Evolutionary conservation across 257 asterid genomes (phyloP).

Genomic region (Solanum chmielewskii): DNA sequence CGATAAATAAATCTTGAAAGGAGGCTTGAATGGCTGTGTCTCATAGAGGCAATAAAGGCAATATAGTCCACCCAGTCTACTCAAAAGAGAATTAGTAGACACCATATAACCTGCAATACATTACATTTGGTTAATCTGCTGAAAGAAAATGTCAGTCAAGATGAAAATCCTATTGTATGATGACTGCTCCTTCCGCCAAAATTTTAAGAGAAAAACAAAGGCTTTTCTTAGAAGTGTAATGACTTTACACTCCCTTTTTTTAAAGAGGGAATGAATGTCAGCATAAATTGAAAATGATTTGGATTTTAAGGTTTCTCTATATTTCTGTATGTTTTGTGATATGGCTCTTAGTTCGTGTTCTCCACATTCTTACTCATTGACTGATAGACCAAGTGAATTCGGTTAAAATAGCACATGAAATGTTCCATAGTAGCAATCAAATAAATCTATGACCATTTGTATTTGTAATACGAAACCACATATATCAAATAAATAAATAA

Average conservation of each 20-base stretch:
- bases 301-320: not conserved
- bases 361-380: not conserved
- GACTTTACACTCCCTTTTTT: not conserved
- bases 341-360: not conserved
- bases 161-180: not conserved
- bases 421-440: not conserved
- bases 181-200: not conserved
- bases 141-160: not conserved
- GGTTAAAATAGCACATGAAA: not conserved
- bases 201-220: not conserved
- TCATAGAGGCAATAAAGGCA: conserved; percentile 68
- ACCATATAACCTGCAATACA: conserved; percentile 48
- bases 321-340: not conserved
- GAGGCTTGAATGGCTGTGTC: conserved; percentile 78
- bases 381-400: not conserved
- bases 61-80: conserved; percentile 71
- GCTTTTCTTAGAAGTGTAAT: not conserved
- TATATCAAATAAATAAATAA: not conserved
- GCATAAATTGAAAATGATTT: not conserved
- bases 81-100: conserved; percentile 37
- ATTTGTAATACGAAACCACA: not conserved
- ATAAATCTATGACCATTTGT: not conserved
- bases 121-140: not conserved
- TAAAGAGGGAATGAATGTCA: not conserved
- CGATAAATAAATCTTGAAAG: conserved; percentile 64